Evolutionary conservation across 805 yeast species (phyloP).

Genomic region (Jamesozyma lodderae): DNA sequence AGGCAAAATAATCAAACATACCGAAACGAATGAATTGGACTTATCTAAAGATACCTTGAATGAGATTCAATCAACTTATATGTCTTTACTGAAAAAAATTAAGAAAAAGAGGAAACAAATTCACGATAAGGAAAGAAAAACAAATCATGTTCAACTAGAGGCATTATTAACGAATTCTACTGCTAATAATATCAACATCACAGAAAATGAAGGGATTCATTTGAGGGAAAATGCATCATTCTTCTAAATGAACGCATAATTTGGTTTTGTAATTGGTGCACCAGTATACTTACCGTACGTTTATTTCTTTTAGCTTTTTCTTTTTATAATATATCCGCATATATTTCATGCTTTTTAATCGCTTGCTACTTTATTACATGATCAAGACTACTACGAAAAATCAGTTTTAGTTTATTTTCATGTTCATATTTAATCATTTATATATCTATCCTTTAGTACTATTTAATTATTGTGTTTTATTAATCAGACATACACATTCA

Average conservation of each 20-base stretch:
- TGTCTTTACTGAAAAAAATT: slow-evolving; percentile 18
- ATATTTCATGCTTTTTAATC: no score
- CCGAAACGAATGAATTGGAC: slow-evolving; percentile 22
- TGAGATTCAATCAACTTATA: slow-evolving; percentile 23
- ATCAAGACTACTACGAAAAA: no score
- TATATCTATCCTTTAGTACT: neutral
- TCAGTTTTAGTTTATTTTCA: no score
- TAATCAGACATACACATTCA: no score
- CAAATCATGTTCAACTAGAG: slow-evolving; percentile 12
- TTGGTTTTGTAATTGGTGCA: no score
- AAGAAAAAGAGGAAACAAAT: slow-evolving; percentile 14
- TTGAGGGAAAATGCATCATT: neutral
- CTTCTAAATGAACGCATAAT: no score
- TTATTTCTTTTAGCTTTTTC: neutral
- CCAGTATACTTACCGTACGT: no score
- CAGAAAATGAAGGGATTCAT: neutral
- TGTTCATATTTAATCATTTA: neutral
- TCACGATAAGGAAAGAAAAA: slow-evolving; percentile 6
- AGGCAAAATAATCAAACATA: slow-evolving; percentile 24
- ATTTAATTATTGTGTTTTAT: no score
- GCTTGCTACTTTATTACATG: no score
- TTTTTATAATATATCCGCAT: neutral
- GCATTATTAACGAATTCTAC: slow-evolving; percentile 4
- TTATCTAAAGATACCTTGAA: slow-evolving; percentile 21
- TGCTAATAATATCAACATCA: neutral